Percentiles rank a stretch among this genome's conserved stretches.
Conservation (phyloP, 2,329 filamentous ascomycete species). For the Cucurbitaria berberidis region DNA sequence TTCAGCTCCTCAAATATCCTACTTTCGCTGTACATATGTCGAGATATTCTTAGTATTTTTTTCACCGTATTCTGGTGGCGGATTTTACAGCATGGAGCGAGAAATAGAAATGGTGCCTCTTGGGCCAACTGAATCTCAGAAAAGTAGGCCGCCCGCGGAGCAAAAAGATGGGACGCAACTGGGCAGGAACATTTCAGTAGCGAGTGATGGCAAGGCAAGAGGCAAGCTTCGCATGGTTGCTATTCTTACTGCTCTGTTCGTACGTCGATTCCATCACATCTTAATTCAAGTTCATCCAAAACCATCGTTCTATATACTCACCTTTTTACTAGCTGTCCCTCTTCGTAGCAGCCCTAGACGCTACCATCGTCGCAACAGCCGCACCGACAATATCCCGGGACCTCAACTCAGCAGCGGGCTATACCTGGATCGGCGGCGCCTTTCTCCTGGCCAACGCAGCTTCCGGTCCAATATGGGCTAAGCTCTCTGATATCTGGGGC, state of each 20-base stretch:
- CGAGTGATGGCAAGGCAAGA: conserved; percentile 20
- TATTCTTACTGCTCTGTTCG: conserved; percentile 43
- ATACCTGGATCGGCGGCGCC: conserved; percentile 78
- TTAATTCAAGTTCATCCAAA: neutral
- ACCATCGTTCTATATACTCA: neutral
- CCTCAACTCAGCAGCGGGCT: conserved; percentile 71
- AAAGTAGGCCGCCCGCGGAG: neutral
- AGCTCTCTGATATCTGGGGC: conserved; percentile 64
- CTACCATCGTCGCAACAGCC: conserved; percentile 69
- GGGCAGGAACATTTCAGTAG: conserved; percentile 9
- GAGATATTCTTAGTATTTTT: neutral
- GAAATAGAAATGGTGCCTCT: conserved; percentile 19
- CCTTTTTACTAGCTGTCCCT: conserved; percentile 39
- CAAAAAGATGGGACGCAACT: neutral
- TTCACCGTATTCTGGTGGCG: neutral
- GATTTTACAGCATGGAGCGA: conserved; percentile 10
- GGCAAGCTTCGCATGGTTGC: conserved; percentile 35
- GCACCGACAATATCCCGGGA: conserved; percentile 69
- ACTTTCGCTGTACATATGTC: neutral
- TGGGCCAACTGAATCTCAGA: neutral
- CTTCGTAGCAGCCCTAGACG: conserved; percentile 52
- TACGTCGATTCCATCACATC: conserved; percentile 19
- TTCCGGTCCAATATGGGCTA: conserved; percentile 73
- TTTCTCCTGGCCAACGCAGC: conserved; percentile 75
- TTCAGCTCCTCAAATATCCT: neutral